Evolutionary conservation across 306 rosid genomes (phyloP).

Genomic region (Trifolium pratense): DNA sequence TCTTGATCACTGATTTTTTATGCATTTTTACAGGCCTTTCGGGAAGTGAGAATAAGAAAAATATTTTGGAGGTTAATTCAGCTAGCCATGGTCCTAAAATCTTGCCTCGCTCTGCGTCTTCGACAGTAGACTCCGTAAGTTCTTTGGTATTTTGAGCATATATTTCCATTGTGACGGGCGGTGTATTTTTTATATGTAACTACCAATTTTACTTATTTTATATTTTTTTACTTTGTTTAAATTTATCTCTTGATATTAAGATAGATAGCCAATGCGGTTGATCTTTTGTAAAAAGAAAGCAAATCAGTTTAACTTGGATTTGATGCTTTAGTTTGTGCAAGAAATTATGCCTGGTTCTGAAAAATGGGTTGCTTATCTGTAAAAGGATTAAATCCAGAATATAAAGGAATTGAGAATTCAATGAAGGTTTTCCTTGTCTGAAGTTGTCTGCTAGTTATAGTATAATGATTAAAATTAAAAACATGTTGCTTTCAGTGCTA

Average conservation of each 20-base stretch:
- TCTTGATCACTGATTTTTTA: conserved; percentile 38
- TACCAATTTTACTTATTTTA: background rate
- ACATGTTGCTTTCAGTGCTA: background rate
- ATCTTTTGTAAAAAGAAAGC: background rate
- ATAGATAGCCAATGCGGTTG: background rate
- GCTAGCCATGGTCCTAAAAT: conserved; percentile 49
- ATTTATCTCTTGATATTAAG: conserved; percentile 2
- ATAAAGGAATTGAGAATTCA: background rate
- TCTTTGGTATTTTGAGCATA: conserved; percentile 13
- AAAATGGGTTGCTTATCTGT: background rate
- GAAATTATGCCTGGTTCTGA: background rate
- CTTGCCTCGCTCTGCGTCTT: conserved; percentile 46
- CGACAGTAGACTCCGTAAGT: conserved; percentile 58
- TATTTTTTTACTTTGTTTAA: background rate
- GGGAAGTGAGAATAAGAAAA: conserved; percentile 52
- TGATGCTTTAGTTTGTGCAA: conserved; percentile 12
- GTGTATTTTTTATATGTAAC: background rate
- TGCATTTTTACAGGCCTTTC: conserved; percentile 50
- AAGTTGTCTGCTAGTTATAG: background rate
- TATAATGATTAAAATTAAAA: background rate
- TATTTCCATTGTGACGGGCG: conserved; percentile 12
- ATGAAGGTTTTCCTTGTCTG: background rate
- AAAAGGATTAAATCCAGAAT: background rate
- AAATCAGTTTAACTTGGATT: conserved; percentile 13
- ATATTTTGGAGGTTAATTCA: conserved; percentile 56